These are phyloP conservation scores for Tarenaya hassleriana DNA, from an alignment of 345 rosid genomes.

Conservation along the genomic window DNA sequence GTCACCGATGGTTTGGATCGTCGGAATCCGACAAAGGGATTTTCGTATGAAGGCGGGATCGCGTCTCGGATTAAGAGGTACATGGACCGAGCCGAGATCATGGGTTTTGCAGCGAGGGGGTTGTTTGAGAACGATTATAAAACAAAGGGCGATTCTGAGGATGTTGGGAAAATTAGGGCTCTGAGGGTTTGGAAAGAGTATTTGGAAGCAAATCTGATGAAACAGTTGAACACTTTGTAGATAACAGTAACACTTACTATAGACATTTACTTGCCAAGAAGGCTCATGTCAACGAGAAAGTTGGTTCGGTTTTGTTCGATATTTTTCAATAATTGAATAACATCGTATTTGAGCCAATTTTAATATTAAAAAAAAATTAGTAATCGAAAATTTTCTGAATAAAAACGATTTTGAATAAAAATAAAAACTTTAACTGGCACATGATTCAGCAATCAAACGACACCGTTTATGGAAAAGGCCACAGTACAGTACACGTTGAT, in stretches of 20 bases:
- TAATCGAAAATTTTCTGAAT: too few relatives aligned
- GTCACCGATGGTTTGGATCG: constrained; percentile 6
- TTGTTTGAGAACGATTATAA: constrained; percentile 35
- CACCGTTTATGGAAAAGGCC: too few relatives aligned
- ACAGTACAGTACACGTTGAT: too few relatives aligned
- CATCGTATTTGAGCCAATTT: too few relatives aligned
- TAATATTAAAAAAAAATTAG: too few relatives aligned
- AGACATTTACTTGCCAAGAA: constrained; percentile 11
- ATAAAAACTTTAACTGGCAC: too few relatives aligned
- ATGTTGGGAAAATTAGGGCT: constrained; percentile 26
- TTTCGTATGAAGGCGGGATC: constrained; percentile 30
- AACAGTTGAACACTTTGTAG: constrained; percentile 27
- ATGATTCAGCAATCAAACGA: too few relatives aligned
- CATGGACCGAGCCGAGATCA: constrained; percentile 48
- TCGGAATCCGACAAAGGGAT: constrained; percentile 26
- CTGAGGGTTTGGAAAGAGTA: constrained; percentile 56
- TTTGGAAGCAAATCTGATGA: constrained; percentile 31
- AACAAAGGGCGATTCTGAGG: constrained; percentile 11
- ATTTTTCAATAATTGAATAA: too few relatives aligned
- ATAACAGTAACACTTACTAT: background rate
- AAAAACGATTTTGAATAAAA: too few relatives aligned
- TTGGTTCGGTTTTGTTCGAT: too few relatives aligned
- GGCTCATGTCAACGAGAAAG: too few relatives aligned
- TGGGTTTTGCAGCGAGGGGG: constrained; percentile 81
- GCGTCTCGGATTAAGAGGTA: constrained; percentile 42